These are phyloP conservation scores for Fomitiporia mediterranea DNA, from an alignment of 1,284 basidiomycete species.

Conservation along the genomic window DNA sequence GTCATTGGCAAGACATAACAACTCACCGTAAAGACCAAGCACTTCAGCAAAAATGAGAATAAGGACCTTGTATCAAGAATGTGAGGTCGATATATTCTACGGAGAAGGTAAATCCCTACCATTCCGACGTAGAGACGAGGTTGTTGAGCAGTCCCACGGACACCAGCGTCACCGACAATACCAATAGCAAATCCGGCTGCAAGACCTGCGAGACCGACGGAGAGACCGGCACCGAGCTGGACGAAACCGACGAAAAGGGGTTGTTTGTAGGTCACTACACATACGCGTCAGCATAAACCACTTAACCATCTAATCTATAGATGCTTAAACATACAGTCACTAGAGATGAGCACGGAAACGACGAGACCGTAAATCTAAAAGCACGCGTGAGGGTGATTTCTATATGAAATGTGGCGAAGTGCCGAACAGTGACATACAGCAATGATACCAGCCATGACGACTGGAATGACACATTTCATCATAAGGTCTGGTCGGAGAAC, in stretches of 20 bases:
- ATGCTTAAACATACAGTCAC: conserved; percentile 43
- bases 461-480: conserved; percentile 95
- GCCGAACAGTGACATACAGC: conserved; percentile 35
- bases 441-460: conserved; percentile 85
- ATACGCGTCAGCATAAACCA: neutral
- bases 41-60: conserved; percentile 96
- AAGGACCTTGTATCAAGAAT: conserved; percentile 86
- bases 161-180: conserved; percentile 80
- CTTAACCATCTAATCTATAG: conserved; percentile 22
- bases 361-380: conserved; percentile 63
- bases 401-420: conserved; percentile 2
- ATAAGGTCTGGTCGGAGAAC: conserved; percentile 92
- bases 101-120: conserved; percentile 24
- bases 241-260: conserved; percentile 86
- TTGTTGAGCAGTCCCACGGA: conserved; percentile 20
- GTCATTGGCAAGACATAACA: neutral
- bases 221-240: conserved; percentile 90
- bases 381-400: neutral
- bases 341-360: conserved; percentile 71
- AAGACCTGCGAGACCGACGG: conserved; percentile 89
- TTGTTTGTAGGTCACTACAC: conserved; percentile 36
- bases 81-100: no score
- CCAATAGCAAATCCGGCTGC: conserved; percentile 99
- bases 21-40: conserved; percentile 73
- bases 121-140: conserved; percentile 24